Conservation (phyloP, 164 flowering plant genomes). For the Akebia trifoliata region DNA sequence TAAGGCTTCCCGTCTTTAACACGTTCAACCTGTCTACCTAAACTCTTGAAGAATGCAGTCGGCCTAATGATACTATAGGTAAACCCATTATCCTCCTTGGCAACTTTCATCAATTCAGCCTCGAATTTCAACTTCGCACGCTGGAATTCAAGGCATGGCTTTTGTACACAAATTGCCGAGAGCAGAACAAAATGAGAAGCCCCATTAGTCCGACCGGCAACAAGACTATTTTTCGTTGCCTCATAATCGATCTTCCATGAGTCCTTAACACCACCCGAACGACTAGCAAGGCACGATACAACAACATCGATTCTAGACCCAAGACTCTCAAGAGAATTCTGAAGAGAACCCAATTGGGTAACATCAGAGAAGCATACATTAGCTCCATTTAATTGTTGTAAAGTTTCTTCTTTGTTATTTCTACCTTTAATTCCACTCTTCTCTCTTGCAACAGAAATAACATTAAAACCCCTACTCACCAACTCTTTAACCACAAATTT, state of each 20-base stretch:
- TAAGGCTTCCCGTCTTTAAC: constrained; percentile 93
- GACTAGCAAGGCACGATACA: constrained; percentile 90
- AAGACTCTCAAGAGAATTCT: constrained; percentile 41
- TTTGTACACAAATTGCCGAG: constrained; percentile 92
- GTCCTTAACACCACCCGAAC: constrained; percentile 78
- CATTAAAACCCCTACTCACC: constrained; percentile 69
- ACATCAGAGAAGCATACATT: constrained; percentile 82
- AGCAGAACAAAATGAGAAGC: constrained; percentile 84
- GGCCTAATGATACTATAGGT: constrained; percentile 92
- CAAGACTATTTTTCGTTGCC: constrained; percentile 78
- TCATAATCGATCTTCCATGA: constrained; percentile 92
- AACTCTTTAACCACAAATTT: constrained; percentile 77
- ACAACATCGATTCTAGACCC: constrained; percentile 67
- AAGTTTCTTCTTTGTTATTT: constrained; percentile 54
- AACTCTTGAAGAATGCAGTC: constrained; percentile 92
- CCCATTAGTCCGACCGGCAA: constrained; percentile 64
- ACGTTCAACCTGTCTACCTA: constrained; percentile 94
- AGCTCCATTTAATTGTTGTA: constrained; percentile 54
- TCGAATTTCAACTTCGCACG: constrained; percentile 87
- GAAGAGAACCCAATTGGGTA: constrained; percentile 46
- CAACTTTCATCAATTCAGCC: constrained; percentile 58
- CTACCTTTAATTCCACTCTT: constrained; percentile 77
- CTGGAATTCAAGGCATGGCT: constrained; percentile 88
- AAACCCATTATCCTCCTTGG: constrained; percentile 41
- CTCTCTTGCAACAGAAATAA: constrained; percentile 77